Base-by-base conservation (phyloP, 805 yeast species). In the Phaffomyces opuntiae region DNA sequence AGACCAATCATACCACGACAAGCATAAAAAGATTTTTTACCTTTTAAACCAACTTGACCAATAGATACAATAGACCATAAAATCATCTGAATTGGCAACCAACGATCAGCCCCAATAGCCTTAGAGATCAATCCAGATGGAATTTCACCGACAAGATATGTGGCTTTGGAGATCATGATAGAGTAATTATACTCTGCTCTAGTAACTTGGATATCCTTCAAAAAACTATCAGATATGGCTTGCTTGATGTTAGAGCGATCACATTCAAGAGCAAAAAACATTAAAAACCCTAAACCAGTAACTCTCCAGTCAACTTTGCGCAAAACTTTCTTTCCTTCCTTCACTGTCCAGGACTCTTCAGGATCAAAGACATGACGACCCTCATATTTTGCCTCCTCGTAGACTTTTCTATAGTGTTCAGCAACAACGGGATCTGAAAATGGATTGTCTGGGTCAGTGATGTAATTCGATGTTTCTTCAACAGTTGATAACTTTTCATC, bases 61-160 rank as follows among this genome's bases (percentile, higher is more conserved):
- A 74, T 64, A 4, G 83, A 73, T 16, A 80, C 79, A 26, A 76
- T 44, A 34, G 78, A 70, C 87, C 87, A 81, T 1, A 68, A 46
- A n/a, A 66, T 53, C 66, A 81, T 74, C 53, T 80, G 84, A 31
- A 68, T 56, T 3, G 86, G 85, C 46, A 80, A 70, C 72, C 81
- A 78, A 16, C 67, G 54, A 56, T 80, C 86, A 4, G 83, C 75
- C 5, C 87, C 87, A 32, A 81, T 45, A 42, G 66, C 68, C 57
- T 82, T 81, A 21, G 83, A 75, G 26, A 81, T 65, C 50, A 81
- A 65, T 56, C 80, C 84, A 2, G 84, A 78, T 0, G 87, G 87
- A 13, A 81, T 59, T 59, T 81, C 87, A 13, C 83, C 79, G 13
- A 81, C 78, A 42, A 80, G 59, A 50, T 81, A 81, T 36, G 72